phyloP scores from a whole-genome alignment of 306 rosid genomes.

The Chamaecrista fasciculata region DNA sequence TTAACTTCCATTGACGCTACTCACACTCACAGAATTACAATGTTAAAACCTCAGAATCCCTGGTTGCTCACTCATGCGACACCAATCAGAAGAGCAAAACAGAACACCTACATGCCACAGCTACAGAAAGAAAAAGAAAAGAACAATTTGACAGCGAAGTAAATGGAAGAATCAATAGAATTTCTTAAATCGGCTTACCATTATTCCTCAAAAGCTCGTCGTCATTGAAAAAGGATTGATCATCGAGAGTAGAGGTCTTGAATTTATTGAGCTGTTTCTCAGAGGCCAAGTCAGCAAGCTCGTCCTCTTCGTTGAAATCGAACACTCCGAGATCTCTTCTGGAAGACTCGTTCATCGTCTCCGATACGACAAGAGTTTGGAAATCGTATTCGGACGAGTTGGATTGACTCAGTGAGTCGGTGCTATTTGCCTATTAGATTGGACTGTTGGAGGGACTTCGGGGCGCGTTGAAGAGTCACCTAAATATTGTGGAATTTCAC shows the following conservation, averaged over 20 bases:
- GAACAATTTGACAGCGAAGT: not conserved
- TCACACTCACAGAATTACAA: not conserved
- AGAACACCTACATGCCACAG: not conserved
- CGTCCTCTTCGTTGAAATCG: conserved; percentile 52
- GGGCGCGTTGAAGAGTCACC: not conserved
- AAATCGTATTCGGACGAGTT: conserved; percentile 20
- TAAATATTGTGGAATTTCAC: not conserved
- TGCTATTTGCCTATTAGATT: conserved; percentile 13
- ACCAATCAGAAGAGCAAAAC: not conserved
- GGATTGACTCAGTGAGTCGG: conserved; percentile 23
- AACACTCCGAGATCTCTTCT: conserved; percentile 40
- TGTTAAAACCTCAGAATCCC: not conserved
- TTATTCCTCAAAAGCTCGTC: conserved; percentile 29
- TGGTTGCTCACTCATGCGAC: not conserved
- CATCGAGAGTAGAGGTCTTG: conserved; percentile 40
- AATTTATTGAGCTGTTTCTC: conserved; percentile 29
- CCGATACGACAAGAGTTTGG: not conserved
- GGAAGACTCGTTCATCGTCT: conserved; percentile 42
- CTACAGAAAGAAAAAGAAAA: not conserved
- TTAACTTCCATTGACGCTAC: not conserved
- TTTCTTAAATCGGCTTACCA: conserved; percentile 40
- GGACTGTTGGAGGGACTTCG: not conserved
- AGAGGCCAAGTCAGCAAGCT: conserved; percentile 30
- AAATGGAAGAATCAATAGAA: not conserved
- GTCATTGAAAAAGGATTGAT: conserved; percentile 24